Evolutionary conservation across 768 basidiomycete genomes (phyloP), one percentile per base, ranked within the genome.

Genomic region (Pisolithus tinctorius): DNA sequence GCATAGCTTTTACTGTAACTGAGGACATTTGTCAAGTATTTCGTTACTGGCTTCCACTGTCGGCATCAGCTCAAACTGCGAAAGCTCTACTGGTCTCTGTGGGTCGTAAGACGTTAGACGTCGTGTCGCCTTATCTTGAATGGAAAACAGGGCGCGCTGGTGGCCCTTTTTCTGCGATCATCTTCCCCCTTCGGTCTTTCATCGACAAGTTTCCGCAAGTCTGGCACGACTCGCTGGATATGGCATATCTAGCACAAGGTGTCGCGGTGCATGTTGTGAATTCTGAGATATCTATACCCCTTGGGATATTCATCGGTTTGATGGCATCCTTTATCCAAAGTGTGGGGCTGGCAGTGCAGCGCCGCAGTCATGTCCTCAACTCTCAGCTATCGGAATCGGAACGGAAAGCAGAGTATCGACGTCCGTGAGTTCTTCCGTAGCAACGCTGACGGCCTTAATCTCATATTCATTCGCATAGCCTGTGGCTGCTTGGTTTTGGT

Each of bases 281-380:
- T 46, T 48, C 60, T 40, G 47, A 56, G 52, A 71, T 74, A 55
- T 71, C 72, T 46, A 71, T 75, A 47, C 69, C 69, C n/a, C 60
- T 69, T 11, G 73, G 73, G 17, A 75, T 75, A 52, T 62, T 62
- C 44, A 72, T 84, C 48, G 92, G 92, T 25, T 79, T 96, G 38
- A 64, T 91, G 11, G 88, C 91, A 14, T 89, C 86, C 5, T 89
- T 88, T 62, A 74, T 94, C n/a, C 93, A 95, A 68, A 89, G 87
- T 20, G 73, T 93, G 9, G 93, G 93, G 17, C 77, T 97, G 39
- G 94, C 93, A 25, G 83, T 97, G 50, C 93, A 95, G 65, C 83
- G 93, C 54, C 93, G 94, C 74, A 91, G 88, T 58, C 93, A 97
- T 76, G 79, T 95, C 45, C 70, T 84, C 46, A 89, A 94, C 62